phyloP scores from a whole-genome alignment of 768 basidiomycete species.

The Serendipita indica region DNA sequence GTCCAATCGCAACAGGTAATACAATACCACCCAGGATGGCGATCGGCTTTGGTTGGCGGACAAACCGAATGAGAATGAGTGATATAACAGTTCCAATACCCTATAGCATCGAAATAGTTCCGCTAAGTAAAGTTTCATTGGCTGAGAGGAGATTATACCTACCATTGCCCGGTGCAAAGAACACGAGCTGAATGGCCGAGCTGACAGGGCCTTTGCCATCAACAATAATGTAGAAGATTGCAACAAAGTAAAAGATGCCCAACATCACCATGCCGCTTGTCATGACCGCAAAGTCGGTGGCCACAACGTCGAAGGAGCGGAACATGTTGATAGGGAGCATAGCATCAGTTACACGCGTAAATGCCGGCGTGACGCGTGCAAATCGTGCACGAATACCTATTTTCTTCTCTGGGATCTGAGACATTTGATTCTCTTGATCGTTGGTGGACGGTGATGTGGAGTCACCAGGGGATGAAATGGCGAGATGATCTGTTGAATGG shows the following conservation, averaged over 20 bases:
- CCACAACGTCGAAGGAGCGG: constrained; percentile 28
- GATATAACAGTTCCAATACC: constrained; percentile 27
- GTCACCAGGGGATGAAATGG: not conserved
- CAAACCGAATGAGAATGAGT: constrained; percentile 23
- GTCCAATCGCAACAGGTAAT: constrained; percentile 28
- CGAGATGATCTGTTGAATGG: constrained; percentile 14
- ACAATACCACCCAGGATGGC: constrained; percentile 28
- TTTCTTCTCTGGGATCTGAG: not conserved
- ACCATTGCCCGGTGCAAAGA: constrained; percentile 37
- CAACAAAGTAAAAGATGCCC: constrained; percentile 16
- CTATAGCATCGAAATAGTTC: constrained; percentile 15
- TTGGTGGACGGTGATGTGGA: not conserved
- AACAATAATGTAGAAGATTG: constrained; percentile 42
- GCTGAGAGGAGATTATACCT: constrained; percentile 11
- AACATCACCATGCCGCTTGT: constrained; percentile 35
- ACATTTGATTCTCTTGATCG: not conserved
- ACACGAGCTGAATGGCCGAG: constrained; percentile 36
- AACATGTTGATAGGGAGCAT: constrained; percentile 36
- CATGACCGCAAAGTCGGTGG: constrained; percentile 26
- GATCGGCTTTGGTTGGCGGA: constrained; percentile 31
- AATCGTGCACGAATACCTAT: not conserved
- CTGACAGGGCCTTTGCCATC: constrained; percentile 26
- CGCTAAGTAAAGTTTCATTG: not conserved
- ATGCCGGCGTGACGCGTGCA: not conserved
- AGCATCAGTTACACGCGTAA: constrained; percentile 21